Percentiles rank a stretch among this genome's conserved stretches.
Conservation (phyloP, 2,329 filamentous ascomycete genomes). For the Aspergillus flavus region DNA sequence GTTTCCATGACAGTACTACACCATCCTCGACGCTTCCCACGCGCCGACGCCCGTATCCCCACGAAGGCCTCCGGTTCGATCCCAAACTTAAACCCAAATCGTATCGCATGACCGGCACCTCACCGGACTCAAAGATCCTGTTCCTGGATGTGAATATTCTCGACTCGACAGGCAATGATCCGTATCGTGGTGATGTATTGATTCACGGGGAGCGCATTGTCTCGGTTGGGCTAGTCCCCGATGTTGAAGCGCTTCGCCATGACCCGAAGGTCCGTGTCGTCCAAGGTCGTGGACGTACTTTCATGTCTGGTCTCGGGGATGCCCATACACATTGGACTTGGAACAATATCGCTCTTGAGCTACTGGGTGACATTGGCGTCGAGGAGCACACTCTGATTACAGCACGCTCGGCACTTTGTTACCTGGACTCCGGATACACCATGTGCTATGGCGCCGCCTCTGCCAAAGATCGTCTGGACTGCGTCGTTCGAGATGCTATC, state of each 20-base stretch:
- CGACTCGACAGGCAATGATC: slow-evolving; percentile 42
- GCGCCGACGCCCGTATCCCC: neutral
- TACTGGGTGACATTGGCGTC: slow-evolving; percentile 45
- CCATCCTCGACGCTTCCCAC: neutral
- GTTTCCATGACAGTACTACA: neutral
- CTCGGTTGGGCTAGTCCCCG: slow-evolving; percentile 37
- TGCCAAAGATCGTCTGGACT: slow-evolving; percentile 50
- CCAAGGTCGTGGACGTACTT: slow-evolving; percentile 46
- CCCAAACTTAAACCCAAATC: neutral
- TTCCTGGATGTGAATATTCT: slow-evolving; percentile 46
- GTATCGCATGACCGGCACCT: neutral
- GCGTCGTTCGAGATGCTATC: slow-evolving; percentile 53
- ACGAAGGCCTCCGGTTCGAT: neutral
- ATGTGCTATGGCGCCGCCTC: slow-evolving; percentile 52
- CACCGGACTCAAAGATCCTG: slow-evolving; percentile 27
- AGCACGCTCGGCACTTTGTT: slow-evolving; percentile 46
- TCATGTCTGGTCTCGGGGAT: slow-evolving; percentile 55
- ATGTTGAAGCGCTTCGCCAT: slow-evolving; percentile 28
- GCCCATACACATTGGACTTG: slow-evolving; percentile 49
- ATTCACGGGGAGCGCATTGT: slow-evolving; percentile 42
- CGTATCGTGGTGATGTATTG: slow-evolving; percentile 44
- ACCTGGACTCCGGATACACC: slow-evolving; percentile 54
- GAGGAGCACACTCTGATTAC: slow-evolving; percentile 54
- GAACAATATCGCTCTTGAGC: slow-evolving; percentile 49
- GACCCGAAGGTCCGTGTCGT: slow-evolving; percentile 41